Percentiles rank a stretch among this genome's conserved stretches.
Conservation (phyloP, 2,329 filamentous ascomycete genomes). For the Beauveria brongniartii region DNA sequence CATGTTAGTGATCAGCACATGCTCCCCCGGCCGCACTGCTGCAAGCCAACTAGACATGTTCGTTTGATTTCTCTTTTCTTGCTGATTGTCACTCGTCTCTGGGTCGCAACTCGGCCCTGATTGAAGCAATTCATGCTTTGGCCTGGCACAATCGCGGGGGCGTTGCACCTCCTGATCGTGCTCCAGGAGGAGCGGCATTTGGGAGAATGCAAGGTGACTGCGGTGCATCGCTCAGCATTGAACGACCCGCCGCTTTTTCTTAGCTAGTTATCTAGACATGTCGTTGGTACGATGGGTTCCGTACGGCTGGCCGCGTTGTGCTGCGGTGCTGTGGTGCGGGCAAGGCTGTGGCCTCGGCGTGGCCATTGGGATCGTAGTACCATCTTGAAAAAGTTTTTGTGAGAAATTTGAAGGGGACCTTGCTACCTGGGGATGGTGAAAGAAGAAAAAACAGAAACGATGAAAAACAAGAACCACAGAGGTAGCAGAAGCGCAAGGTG, state of each 20-base stretch:
- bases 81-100: background rate
- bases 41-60: background rate
- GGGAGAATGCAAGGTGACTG: slow-evolving; percentile 1
- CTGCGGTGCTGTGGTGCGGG: background rate
- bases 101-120: slow-evolving; percentile 1
- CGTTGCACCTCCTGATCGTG: background rate
- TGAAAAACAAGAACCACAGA: background rate
- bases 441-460: background rate
- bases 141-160: background rate
- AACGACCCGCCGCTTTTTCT: background rate
- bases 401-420: background rate
- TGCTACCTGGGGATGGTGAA: background rate
- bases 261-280: background rate
- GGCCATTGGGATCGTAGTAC: background rate
- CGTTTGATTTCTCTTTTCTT: background rate
- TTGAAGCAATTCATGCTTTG: background rate
- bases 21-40: background rate
- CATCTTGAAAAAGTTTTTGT: background rate
- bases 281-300: background rate
- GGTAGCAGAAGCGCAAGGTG: background rate
- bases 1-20: background rate
- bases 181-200: background rate
- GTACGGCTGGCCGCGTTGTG: background rate
- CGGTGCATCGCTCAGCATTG: background rate
- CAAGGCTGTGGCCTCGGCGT: background rate